Evolutionary conservation across 2,329 filamentous ascomycete genomes (phyloP).

Genomic region (Hymenoscyphus repandus): DNA sequence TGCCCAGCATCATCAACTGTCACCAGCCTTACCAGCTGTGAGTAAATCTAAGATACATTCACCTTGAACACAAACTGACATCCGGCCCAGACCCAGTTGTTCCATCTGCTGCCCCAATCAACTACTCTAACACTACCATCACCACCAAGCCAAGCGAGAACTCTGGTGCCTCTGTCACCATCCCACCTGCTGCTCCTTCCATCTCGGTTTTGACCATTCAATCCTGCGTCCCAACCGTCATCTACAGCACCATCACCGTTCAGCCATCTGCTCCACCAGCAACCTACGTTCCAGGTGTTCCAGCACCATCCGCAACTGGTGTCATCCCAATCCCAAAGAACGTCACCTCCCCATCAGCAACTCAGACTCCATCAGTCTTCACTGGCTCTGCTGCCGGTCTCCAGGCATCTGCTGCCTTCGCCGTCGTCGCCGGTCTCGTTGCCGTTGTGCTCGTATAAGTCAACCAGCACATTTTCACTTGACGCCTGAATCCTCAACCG

Average conservation of each 20-base stretch:
- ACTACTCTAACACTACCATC: conserved; percentile 16
- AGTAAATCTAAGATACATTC: not conserved
- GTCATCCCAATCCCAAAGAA: conserved; percentile 7
- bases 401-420: conserved; percentile 30
- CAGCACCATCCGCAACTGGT: conserved; percentile 17
- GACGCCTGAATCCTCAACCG: conserved; percentile 20
- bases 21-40: conserved; percentile 17
- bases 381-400: conserved; percentile 29
- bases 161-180: conserved; percentile 1
- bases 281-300: conserved; percentile 4
- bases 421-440: conserved; percentile 19
- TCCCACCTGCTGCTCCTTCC: conserved; percentile 8
- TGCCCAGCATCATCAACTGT: conserved; percentile 32
- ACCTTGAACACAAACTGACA: not conserved
- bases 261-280: conserved; percentile 17
- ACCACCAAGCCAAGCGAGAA: not conserved
- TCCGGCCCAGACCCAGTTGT: conserved; percentile 12
- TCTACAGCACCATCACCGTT: conserved; percentile 24
- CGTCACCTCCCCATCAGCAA: conserved; percentile 17
- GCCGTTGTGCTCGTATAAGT: conserved; percentile 32
- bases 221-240: conserved; percentile 22
- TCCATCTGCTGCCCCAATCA: conserved; percentile 4
- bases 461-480: conserved; percentile 13
- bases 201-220: conserved; percentile 23
- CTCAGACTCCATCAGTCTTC: conserved; percentile 14